phyloP scores from a whole-genome alignment of 2,329 filamentous ascomycete species.

The Pseudocercospora cruenta region DNA sequence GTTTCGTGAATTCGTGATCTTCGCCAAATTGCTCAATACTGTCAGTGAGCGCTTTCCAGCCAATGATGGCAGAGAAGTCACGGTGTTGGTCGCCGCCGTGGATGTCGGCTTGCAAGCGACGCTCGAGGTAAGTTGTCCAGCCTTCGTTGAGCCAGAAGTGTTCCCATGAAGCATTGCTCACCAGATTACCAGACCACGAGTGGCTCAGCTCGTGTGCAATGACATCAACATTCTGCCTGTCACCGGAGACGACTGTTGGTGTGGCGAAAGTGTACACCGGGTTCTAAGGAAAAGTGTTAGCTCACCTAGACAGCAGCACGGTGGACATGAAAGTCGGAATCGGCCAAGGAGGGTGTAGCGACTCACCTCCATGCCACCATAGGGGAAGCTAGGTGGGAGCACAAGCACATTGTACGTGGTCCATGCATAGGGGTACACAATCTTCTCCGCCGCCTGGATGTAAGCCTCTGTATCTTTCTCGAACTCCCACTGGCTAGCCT shows the following conservation, averaged over 20 bases:
- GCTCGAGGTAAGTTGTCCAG: slow-evolving; percentile 94
- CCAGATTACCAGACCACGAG: slow-evolving; percentile 87
- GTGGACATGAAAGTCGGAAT: too few relatives aligned
- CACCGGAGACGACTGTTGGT: slow-evolving; percentile 87
- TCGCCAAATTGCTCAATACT: slow-evolving; percentile 76
- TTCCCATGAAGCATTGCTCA: slow-evolving; percentile 79
- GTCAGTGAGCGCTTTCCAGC: slow-evolving; percentile 87
- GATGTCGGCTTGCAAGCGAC: slow-evolving; percentile 74
- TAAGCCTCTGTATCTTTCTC: slow-evolving; percentile 90
- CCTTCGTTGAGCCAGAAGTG: slow-evolving; percentile 75
- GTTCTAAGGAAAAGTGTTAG: slow-evolving; percentile 53
- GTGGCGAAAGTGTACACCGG: slow-evolving; percentile 95
- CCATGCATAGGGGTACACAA: slow-evolving; percentile 89
- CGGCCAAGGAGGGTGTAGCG: too few relatives aligned
- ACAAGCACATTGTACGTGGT: slow-evolving; percentile 93
- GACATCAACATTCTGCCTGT: slow-evolving; percentile 84
- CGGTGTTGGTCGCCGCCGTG: slow-evolving; percentile 81
- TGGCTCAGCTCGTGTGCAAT: slow-evolving; percentile 83
- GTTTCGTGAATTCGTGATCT: slow-evolving; percentile 90
- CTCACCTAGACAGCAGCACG: too few relatives aligned
- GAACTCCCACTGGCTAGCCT: slow-evolving; percentile 86
- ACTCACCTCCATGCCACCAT: slow-evolving; percentile 63
- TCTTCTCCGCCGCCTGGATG: slow-evolving; percentile 78
- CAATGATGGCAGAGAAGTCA: slow-evolving; percentile 93
- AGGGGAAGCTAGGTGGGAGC: slow-evolving; percentile 86